These are phyloP conservation scores for Polyplosphaeria fusca DNA, from an alignment of 495 filamentous ascomycete genomes.

Conservation along the genomic window DNA sequence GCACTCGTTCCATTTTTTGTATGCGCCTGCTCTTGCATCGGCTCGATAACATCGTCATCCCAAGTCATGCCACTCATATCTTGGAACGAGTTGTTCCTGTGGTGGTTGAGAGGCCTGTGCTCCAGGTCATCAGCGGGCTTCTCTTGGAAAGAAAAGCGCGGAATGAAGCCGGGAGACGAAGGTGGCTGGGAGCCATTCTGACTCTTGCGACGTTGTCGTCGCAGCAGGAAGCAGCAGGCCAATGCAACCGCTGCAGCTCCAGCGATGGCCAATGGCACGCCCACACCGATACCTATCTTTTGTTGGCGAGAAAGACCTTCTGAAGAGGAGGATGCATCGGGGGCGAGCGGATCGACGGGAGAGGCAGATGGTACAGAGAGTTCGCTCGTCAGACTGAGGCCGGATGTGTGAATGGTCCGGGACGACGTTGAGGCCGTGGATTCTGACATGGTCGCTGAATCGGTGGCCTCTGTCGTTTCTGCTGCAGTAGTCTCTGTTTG, in stretches of 20 bases:
- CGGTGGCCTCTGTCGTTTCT: background rate
- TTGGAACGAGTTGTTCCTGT: background rate
- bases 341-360: background rate
- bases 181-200: slow-evolving; percentile 15
- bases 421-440: background rate
- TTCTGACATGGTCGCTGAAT: background rate
- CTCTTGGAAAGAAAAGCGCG: slow-evolving; percentile 24
- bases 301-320: slow-evolving; percentile 1
- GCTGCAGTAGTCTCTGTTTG: background rate
- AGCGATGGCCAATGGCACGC: slow-evolving; percentile 31
- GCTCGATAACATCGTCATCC: slow-evolving; percentile 22
- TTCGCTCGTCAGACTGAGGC: background rate
- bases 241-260: slow-evolving; percentile 36
- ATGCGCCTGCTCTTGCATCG: background rate
- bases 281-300: slow-evolving; percentile 29
- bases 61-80: slow-evolving; percentile 3
- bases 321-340: background rate
- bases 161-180: slow-evolving; percentile 30
- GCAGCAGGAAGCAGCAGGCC: slow-evolving; percentile 34
- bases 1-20: background rate
- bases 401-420: background rate
- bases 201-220: slow-evolving; percentile 37
- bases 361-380: background rate
- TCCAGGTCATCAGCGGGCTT: slow-evolving; percentile 4
- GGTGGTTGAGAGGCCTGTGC: background rate